These are phyloP conservation scores for Eucalyptus shirleyi DNA, from an alignment of 345 rosid genomes.

Conservation along the genomic window DNA sequence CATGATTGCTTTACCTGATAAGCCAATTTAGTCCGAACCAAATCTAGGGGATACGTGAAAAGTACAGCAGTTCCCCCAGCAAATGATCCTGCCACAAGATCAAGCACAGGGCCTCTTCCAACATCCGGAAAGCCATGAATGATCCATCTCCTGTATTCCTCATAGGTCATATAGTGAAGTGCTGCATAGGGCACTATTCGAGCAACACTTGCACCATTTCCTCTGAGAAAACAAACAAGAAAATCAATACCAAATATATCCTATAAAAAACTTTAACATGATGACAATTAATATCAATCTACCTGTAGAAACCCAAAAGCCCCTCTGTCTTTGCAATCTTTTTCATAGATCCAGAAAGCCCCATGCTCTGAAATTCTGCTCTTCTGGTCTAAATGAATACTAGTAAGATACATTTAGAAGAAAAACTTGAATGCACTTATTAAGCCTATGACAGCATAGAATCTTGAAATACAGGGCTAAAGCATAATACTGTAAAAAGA, in stretches of 20 bases:
- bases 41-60: constrained; percentile 84
- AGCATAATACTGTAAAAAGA: neutral
- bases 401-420: neutral
- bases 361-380: constrained; percentile 62
- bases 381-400: constrained; percentile 58
- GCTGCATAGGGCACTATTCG: constrained; percentile 94
- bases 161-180: constrained; percentile 92
- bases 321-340: constrained; percentile 82
- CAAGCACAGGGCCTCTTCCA: constrained; percentile 79
- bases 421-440: neutral
- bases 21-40: constrained; percentile 84
- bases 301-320: constrained; percentile 85
- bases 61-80: constrained; percentile 95
- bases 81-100: constrained; percentile 85
- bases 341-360: constrained; percentile 54
- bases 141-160: constrained; percentile 89
- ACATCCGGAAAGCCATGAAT: constrained; percentile 41
- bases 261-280: neutral
- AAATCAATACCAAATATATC: neutral
- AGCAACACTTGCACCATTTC: constrained; percentile 92
- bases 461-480: neutral
- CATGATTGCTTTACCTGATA: constrained; percentile 51
- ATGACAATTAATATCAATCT: neutral
- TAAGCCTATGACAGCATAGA: neutral
- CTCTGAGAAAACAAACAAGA: constrained; percentile 22